Conservation (phyloP, 2,329 filamentous ascomycete species). For the Penicillium griseofulvum region DNA sequence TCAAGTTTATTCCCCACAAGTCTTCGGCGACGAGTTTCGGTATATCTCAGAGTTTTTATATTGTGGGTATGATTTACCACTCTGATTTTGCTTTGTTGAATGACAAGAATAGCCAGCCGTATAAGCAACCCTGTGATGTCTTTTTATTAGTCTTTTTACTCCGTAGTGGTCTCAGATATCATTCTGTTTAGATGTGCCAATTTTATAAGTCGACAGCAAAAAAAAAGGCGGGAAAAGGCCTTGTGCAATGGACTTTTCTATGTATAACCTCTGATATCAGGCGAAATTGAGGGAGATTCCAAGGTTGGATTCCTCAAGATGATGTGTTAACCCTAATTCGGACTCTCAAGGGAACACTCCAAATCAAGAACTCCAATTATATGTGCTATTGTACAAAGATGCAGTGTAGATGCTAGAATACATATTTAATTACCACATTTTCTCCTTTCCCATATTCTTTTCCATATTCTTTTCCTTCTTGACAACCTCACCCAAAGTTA, state of each 20-base stretch:
- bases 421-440: slow-evolving; percentile 17
- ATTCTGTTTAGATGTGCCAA: too few species aligned
- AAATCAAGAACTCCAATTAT: background rate
- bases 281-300: background rate
- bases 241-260: too few species aligned
- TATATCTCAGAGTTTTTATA: background rate
- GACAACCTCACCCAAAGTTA: slow-evolving; percentile 23
- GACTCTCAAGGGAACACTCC: background rate
- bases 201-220: too few species aligned
- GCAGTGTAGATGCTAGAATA: slow-evolving; percentile 10
- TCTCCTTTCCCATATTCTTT: slow-evolving; percentile 1
- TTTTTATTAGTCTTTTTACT: too few species aligned
- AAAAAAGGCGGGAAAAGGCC: too few species aligned
- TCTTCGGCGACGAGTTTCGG: slow-evolving; percentile 9
- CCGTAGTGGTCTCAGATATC: too few species aligned
- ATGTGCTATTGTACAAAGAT: slow-evolving; percentile 14
- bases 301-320: background rate
- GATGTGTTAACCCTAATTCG: background rate
- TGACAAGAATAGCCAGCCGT: too few species aligned
- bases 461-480: slow-evolving; percentile 15
- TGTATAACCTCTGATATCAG: too few species aligned
- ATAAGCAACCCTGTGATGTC: too few species aligned
- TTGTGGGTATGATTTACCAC: too few species aligned
- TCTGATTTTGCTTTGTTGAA: background rate
- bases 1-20: slow-evolving; percentile 8